Percentiles rank a stretch among this genome's conserved stretches.
Evolutionary conservation across 2,329 filamentous ascomycete species (phyloP).

Genomic region (Ascosphaera aggregata): DNA sequence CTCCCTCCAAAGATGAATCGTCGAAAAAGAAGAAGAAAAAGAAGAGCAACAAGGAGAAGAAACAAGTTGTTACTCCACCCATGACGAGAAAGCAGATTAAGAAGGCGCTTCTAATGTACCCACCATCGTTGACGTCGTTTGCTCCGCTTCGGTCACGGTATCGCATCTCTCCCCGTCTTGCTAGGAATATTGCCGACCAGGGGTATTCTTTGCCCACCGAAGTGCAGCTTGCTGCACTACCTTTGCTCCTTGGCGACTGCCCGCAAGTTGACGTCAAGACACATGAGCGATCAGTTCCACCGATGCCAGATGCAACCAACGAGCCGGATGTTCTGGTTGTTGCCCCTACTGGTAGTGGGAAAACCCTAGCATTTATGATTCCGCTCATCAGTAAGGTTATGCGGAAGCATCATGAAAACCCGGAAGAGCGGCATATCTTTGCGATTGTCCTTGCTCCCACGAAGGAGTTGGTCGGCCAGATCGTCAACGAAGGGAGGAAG

Average conservation of each 20-base stretch:
- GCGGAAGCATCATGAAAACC: slow-evolving; percentile 25
- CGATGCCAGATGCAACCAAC: slow-evolving; percentile 3
- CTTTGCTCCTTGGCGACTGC: slow-evolving; percentile 39
- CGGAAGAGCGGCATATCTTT: slow-evolving; percentile 34
- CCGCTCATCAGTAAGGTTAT: slow-evolving; percentile 60
- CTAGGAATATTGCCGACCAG: slow-evolving; percentile 60
- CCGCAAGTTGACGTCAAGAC: slow-evolving; percentile 11
- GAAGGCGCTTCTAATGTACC: slow-evolving; percentile 37
- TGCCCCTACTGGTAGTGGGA: slow-evolving; percentile 88
- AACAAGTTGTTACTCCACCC: slow-evolving; percentile 18
- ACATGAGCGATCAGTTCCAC: not conserved
- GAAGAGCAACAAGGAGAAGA: slow-evolving; percentile 35
- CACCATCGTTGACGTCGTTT: slow-evolving; percentile 61
- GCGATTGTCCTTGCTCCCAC: slow-evolving; percentile 57
- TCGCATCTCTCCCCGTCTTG: slow-evolving; percentile 47
- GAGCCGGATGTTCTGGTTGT: slow-evolving; percentile 61
- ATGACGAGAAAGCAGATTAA: slow-evolving; percentile 26
- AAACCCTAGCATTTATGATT: slow-evolving; percentile 82
- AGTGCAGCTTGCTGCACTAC: slow-evolving; percentile 71
- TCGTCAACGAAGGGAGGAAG: slow-evolving; percentile 64
- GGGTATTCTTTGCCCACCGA: slow-evolving; percentile 78
- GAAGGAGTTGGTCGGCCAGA: slow-evolving; percentile 60
- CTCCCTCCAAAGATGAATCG: slow-evolving; percentile 11
- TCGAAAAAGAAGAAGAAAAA: slow-evolving; percentile 17
- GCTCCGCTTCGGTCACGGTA: slow-evolving; percentile 46